Percentiles rank a stretch among this genome's conserved stretches.
phyloP scores from a whole-genome alignment of 495 filamentous ascomycete species.

The Aspergillus carlsbadensis region DNA sequence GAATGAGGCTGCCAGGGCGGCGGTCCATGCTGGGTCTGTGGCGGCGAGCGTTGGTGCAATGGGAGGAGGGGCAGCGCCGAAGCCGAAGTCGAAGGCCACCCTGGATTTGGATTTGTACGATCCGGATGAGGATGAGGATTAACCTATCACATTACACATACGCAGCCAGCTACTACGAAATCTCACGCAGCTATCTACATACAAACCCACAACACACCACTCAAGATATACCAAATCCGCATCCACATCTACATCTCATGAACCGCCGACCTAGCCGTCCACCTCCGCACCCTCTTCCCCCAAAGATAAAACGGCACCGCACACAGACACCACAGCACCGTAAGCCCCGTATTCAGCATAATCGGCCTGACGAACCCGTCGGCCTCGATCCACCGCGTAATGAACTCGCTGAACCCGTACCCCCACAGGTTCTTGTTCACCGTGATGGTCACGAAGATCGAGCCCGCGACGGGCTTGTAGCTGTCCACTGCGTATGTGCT shows the following conservation, averaged over 20 bases:
- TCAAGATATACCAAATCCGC: no score
- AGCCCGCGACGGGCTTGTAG: constrained; percentile 60
- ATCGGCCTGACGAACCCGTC: constrained; percentile 44
- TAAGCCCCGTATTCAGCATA: constrained; percentile 55
- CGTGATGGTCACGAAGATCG: constrained; percentile 60
- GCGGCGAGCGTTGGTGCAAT: constrained; percentile 18
- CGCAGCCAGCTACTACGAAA: no score
- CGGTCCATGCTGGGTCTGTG: constrained; percentile 35
- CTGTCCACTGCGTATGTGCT: constrained; percentile 57
- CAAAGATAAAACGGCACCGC: constrained; percentile 55
- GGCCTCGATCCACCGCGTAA: constrained; percentile 38
- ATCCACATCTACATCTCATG: constrained; percentile 52
- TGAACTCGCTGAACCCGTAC: constrained; percentile 51
- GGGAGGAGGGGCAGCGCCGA: constrained; percentile 20
- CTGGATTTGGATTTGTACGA: constrained; percentile 49
- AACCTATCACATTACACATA: no score
- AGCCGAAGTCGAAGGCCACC: constrained; percentile 37
- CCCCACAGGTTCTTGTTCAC: constrained; percentile 62
- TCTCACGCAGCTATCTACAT: no score
- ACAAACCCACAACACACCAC: no score
- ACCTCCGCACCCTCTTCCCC: constrained; percentile 56
- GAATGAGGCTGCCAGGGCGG: constrained; percentile 39
- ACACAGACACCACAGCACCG: constrained; percentile 51
- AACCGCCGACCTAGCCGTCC: constrained; percentile 53
- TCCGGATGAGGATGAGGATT: constrained; percentile 46